Percentiles rank a stretch among this genome's conserved stretches.
These are phyloP conservation scores for Sphaerobolus stellatus DNA, from an alignment of 1,284 basidiomycete species.

Conservation along the genomic window DNA sequence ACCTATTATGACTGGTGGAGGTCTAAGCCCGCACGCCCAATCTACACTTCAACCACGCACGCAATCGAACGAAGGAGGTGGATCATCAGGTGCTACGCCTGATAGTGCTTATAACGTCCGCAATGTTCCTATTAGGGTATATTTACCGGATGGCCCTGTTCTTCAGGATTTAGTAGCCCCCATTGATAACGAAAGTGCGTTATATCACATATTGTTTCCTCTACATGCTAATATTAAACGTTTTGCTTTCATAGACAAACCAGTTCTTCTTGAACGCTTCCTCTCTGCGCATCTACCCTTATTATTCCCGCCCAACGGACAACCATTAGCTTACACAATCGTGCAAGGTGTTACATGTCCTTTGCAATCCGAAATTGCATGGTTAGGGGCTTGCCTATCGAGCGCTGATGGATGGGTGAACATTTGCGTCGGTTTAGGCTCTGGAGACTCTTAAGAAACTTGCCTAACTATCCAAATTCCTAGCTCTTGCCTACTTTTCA, in stretches of 20 bases:
- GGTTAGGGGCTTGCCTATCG: constrained; percentile 86
- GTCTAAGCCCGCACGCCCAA: too few species aligned
- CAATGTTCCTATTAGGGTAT: constrained; percentile 85
- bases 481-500: too few species aligned
- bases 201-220: constrained; percentile 22
- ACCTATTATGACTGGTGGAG: too few species aligned
- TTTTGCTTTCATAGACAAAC: constrained; percentile 42
- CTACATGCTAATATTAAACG: neutral
- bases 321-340: constrained; percentile 60
- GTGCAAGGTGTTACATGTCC: constrained; percentile 89
- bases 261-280: constrained; percentile 60
- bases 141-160: constrained; percentile 88
- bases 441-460: neutral
- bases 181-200: constrained; percentile 67
- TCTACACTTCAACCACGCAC: constrained; percentile 60
- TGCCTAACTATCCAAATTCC: too few species aligned
- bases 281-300: constrained; percentile 63
- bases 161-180: constrained; percentile 88
- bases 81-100: constrained; percentile 53
- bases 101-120: constrained; percentile 83
- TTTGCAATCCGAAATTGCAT: constrained; percentile 85
- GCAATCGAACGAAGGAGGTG: constrained; percentile 66
- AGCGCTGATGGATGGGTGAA: constrained; percentile 96
- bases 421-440: constrained; percentile 69
- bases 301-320: constrained; percentile 51